phyloP scores from a whole-genome alignment of 78 protist genomes.

The Anaeramoeba flamelloides region DNA sequence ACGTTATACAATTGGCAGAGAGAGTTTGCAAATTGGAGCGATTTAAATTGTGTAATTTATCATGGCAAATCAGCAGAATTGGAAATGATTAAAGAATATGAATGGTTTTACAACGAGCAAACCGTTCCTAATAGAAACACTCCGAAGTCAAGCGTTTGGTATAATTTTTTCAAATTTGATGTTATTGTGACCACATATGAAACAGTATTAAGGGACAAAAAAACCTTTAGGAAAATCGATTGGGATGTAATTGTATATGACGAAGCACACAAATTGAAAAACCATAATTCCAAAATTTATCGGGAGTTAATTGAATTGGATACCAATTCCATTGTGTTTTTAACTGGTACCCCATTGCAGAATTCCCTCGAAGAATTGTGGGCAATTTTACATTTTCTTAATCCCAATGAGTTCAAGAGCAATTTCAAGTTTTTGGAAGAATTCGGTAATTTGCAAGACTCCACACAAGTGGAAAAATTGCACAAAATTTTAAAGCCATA shows the following conservation, averaged over 20 bases:
- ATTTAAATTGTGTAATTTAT: conserved; percentile 1
- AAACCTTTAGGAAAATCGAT: conserved; percentile 35
- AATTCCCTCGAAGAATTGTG: conserved; percentile 63
- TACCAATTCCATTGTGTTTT: no score
- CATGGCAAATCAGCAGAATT: conserved; percentile 5
- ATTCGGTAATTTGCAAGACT: conserved; percentile 46
- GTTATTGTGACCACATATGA: conserved; percentile 8
- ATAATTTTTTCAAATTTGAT: not conserved
- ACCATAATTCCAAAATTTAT: conserved; percentile 59
- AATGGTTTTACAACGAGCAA: not conserved
- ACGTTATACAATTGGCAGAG: conserved; percentile 24
- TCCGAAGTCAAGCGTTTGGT: no score
- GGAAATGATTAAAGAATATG: not conserved
- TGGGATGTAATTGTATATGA: conserved; percentile 83
- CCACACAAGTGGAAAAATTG: not conserved
- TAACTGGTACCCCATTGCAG: conserved; percentile 73
- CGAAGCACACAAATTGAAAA: conserved; percentile 89
- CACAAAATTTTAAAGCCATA: not conserved
- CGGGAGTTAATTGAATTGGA: no score
- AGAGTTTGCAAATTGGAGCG: conserved; percentile 22
- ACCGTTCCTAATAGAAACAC: no score
- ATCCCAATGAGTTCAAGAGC: conserved; percentile 28
- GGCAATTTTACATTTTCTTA: conserved; percentile 52
- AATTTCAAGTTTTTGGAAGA: conserved; percentile 26
- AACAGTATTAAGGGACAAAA: conserved; percentile 1